Conservation (phyloP, 306 rosid genomes). For the Inga oerstediana region DNA sequence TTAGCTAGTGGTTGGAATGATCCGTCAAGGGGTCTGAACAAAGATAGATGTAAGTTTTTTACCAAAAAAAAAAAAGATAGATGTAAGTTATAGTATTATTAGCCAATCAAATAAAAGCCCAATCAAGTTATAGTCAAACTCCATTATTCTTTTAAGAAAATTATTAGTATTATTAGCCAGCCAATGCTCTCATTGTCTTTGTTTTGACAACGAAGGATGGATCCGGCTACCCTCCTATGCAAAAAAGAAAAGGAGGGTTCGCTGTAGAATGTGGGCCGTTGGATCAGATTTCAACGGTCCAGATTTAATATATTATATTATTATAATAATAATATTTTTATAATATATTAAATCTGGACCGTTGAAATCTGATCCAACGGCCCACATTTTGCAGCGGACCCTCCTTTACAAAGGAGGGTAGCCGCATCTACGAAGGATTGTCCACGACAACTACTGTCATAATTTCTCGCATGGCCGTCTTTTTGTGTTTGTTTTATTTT, state of each 20-base stretch:
- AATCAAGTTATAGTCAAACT: background rate
- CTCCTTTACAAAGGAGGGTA: no score
- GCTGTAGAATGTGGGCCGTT: no score
- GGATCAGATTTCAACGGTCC: no score
- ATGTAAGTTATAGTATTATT: no score
- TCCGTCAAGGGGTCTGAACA: background rate
- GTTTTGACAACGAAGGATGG: background rate
- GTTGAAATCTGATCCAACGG: no score
- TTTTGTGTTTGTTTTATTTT: background rate
- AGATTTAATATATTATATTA: no score
- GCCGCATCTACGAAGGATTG: background rate
- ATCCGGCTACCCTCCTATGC: no score
- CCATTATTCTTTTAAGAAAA: background rate
- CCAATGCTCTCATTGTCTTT: background rate
- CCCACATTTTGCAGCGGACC: no score
- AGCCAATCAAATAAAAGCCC: background rate
- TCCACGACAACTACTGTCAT: background rate
- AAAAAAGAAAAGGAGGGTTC: no score
- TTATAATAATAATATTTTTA: no score
- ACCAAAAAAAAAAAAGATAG: no score
- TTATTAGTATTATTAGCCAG: background rate
- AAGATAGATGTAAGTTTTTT: background rate
- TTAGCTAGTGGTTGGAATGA: background rate
- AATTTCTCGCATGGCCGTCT: background rate
- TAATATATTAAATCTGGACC: no score